A percentile compares a stretch with the other conserved stretches of the same genome.
Conservation (phyloP, 2,329 filamentous ascomycete genomes). For the Didymella pinodella region DNA sequence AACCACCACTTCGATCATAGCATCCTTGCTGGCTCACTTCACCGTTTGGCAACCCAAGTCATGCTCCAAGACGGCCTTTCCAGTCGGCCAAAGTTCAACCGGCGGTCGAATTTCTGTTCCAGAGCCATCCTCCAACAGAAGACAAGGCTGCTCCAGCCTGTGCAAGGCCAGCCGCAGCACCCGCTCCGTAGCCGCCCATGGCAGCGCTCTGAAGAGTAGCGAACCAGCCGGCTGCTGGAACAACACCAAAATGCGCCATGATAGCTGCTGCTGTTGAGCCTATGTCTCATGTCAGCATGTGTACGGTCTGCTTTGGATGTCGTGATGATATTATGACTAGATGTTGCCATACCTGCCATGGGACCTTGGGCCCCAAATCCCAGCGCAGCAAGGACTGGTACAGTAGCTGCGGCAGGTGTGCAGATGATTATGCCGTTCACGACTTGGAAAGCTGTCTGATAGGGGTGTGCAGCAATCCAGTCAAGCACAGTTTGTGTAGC, state of each 20-base stretch:
- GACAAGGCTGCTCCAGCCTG: slow-evolving; percentile 32
- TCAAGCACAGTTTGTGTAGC: slow-evolving; percentile 19
- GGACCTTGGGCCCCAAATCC: slow-evolving; percentile 36
- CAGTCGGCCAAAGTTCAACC: not conserved
- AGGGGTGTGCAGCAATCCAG: slow-evolving; percentile 36
- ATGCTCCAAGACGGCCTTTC: not conserved
- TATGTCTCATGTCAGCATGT: slow-evolving; percentile 10
- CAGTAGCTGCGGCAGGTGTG: slow-evolving; percentile 34
- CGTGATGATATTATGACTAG: not conserved
- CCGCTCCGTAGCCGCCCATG: slow-evolving; percentile 45
- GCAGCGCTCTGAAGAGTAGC: slow-evolving; percentile 42
- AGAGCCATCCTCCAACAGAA: slow-evolving; percentile 24
- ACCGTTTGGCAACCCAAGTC: not conserved
- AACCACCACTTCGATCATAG: not conserved
- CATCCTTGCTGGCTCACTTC: not conserved
- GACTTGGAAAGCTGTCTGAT: slow-evolving; percentile 36
- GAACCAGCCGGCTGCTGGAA: slow-evolving; percentile 34
- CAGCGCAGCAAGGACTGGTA: slow-evolving; percentile 32
- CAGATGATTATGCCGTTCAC: slow-evolving; percentile 35
- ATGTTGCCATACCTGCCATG: slow-evolving; percentile 27
- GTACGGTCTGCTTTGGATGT: not conserved
- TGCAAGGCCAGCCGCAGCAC: slow-evolving; percentile 30
- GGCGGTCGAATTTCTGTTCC: slow-evolving; percentile 2
- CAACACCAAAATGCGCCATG: slow-evolving; percentile 32
- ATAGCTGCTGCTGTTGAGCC: slow-evolving; percentile 31